phyloP scores from a whole-genome alignment of 768 basidiomycete species.

The Leucocoprinus leucothites region DNA sequence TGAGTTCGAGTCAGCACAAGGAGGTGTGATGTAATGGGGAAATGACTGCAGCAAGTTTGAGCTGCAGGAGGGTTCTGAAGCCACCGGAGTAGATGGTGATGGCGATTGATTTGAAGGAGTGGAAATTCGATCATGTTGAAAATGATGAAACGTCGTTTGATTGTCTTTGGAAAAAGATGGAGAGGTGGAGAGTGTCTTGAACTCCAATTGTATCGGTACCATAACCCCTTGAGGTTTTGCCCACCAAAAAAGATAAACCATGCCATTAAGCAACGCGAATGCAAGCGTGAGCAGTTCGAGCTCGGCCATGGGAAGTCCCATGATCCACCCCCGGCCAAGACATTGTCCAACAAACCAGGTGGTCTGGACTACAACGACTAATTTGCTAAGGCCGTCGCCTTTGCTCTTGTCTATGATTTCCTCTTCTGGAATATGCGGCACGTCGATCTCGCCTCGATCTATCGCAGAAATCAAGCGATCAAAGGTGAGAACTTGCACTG shows the following conservation, averaged over 20 bases:
- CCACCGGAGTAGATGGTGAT: too few species aligned
- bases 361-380: slow-evolving; percentile 19
- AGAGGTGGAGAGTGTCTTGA: too few species aligned
- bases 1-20: too few species aligned
- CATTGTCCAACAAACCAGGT: slow-evolving; percentile 20
- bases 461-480: background rate
- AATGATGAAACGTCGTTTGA: too few species aligned
- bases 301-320: background rate
- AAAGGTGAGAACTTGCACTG: slow-evolving; percentile 3
- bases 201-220: background rate
- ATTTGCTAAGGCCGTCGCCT: slow-evolving; percentile 20
- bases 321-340: slow-evolving; percentile 27
- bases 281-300: background rate
- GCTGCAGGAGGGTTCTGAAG: too few species aligned
- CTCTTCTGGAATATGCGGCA: background rate
- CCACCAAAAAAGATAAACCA: background rate
- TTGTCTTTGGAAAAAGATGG: too few species aligned
- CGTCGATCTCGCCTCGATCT: background rate
- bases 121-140: too few species aligned
- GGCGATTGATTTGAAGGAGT: too few species aligned
- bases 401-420: slow-evolving; percentile 20
- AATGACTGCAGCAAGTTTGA: too few species aligned
- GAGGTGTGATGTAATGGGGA: too few species aligned
- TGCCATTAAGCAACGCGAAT: background rate
- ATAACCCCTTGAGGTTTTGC: background rate